Evolutionary conservation across 164 flowering plant genomes (phyloP), one percentile per base, ranked within the genome.

Genomic region (Vitis amurensis): DNA sequence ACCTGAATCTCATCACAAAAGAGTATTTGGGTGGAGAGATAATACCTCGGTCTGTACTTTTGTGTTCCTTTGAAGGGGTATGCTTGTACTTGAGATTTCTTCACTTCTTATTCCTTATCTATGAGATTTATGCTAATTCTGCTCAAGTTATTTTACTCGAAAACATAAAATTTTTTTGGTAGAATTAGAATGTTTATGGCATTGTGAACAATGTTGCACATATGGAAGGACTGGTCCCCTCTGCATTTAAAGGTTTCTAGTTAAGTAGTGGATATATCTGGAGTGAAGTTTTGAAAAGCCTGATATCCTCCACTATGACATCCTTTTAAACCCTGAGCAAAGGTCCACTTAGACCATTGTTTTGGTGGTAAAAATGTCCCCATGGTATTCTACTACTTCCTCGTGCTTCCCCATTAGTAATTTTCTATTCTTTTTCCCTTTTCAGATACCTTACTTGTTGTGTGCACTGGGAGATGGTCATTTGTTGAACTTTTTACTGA

Each of bases 401-500:
- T 27, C 11, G 13, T 58, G 2, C 47, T 49, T 50, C 49, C 27
- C 12, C 60, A 31, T 51, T 11, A 31, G 31, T 31, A 19, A 23
- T 4, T 31, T 11, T 59, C 12, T 66, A 66, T 11, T n/a, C 27
- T 23, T 23, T 23, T 23, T 23, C 65, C 49, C 19, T 72, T 70
- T 73, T 47, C 90, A 96, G 99, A 88, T 93, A 65, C 82, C 93
- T 19, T 93, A 96, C 81, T 82, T 96, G 84, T 75, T 96, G 77
- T 95, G 99, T 82, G 99, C 98, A 61, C 97, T 95, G 74, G 99
- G 99, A 76, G 99, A 95, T 78, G 98, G 98, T 8, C 97, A 91
- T 78, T 87, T 96, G 30, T 80, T 93, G 65, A 96, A 91, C 77
- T 96, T 93, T 72, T 73, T 82, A 63, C 76, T 96, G 86, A 83